Evolutionary conservation across 768 basidiomycete genomes (phyloP), one percentile per base, ranked within the genome.

Genomic region (Tylopilus sp.): DNA sequence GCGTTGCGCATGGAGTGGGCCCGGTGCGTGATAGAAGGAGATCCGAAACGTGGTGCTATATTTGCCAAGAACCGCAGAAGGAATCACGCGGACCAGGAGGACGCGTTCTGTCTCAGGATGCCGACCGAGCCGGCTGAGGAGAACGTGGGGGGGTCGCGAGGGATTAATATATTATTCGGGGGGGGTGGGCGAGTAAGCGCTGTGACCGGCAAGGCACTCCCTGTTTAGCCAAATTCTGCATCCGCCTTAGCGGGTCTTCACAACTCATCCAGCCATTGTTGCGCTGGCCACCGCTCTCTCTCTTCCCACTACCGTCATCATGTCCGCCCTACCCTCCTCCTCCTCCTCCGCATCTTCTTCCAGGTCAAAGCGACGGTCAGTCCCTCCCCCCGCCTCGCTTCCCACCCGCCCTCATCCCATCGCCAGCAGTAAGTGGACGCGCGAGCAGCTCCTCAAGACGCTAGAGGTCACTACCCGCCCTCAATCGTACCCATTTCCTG

Each of bases 251-350:
- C 61, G 63, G 68, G 60, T 59, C 63, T 56, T 55, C 57, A 54
- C 64, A 66, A 68, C 58, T 68, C 66, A 50, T 66, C 62, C 68
- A 64, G 71, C 71, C 75, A 73, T 74, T 74, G 72, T 74, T 70
- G 68, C 70, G 66, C 71, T 69, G 70, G 62, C 66, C 70, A 71
- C 69, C 57, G 67, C 70, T 68, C 66, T 63, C 64, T 60, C 70
- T 68, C 67, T 67, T 68, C 64, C 66, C 68, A 70, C 73, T 65
- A 74, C 67, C 65, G 62, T 60, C 74, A 58, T 30, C 62, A 74
- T 76, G 70, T 63, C 63, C 16, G 42, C 62, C 62, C 49, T 64
- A 38, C 45, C 67, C 17, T 55, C 68, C 44, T 55, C 67, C 31
- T 36, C 50, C 28, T 41, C 68, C 42, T 52, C 67, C 42, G 24